Conservation (phyloP, 106 monocot genomes). For the Dactylorhiza incarnata region DNA sequence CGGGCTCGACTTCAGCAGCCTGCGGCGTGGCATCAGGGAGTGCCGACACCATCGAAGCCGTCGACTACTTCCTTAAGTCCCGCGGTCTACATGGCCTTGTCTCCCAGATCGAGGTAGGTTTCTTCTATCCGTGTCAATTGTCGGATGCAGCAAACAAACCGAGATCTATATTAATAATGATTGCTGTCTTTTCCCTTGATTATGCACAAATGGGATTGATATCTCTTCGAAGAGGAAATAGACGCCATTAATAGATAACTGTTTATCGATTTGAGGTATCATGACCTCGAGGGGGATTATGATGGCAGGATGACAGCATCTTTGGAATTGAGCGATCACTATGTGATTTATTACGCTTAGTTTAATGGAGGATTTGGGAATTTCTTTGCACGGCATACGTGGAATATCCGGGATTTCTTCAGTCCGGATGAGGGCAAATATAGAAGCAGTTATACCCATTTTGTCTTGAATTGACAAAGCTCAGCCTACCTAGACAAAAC, state of each 20-base stretch:
- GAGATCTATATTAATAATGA: slow-evolving; percentile 2
- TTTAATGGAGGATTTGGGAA: background rate
- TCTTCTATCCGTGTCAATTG: background rate
- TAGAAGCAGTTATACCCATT: background rate
- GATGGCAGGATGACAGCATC: background rate
- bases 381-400: background rate
- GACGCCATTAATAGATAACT: background rate
- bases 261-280: background rate
- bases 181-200: background rate
- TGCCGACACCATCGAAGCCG: slow-evolving; percentile 35
- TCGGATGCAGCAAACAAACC: background rate
- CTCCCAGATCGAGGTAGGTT: slow-evolving; percentile 75
- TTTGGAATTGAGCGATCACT: background rate
- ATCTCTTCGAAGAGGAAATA: slow-evolving; percentile 1
- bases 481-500: background rate
- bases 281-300: background rate
- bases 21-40: slow-evolving; percentile 11
- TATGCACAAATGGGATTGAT: background rate
- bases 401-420: background rate
- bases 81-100: slow-evolving; percentile 26
- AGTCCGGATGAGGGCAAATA: background rate
- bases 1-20: slow-evolving; percentile 8
- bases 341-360: background rate
- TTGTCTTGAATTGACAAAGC: background rate
- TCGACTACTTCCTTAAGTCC: slow-evolving; percentile 63